Percentiles rank a stretch among this genome's conserved stretches.
Evolutionary conservation across 2,329 filamentous ascomycete species (phyloP).

Genomic region (Neopestalotiopsis sp.): DNA sequence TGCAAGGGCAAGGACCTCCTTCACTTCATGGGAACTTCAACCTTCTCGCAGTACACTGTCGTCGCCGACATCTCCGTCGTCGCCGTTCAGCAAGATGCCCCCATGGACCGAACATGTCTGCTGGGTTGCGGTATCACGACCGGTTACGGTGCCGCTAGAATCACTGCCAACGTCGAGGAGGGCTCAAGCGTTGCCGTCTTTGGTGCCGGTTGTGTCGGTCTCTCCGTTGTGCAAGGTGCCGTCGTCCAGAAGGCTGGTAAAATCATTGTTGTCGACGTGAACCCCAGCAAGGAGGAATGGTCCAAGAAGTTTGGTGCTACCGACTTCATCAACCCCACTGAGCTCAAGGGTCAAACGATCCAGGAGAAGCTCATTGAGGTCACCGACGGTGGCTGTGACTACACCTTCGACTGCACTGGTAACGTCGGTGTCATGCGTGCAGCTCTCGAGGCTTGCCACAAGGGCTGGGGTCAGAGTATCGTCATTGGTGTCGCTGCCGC

Average conservation of each 20-base stretch:
- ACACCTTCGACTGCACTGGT: slow-evolving; percentile 98
- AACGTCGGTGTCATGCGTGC: slow-evolving; percentile 93
- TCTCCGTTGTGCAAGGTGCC: slow-evolving; percentile 93
- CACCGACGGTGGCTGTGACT: slow-evolving; percentile 97
- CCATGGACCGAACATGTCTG: slow-evolving; percentile 95
- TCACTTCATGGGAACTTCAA: slow-evolving; percentile 99
- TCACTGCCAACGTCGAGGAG: slow-evolving; percentile 90
- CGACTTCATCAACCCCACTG: slow-evolving; percentile 92
- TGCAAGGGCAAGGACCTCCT: slow-evolving; percentile 94
- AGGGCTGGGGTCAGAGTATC: slow-evolving; percentile 98
- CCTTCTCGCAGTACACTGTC: slow-evolving; percentile 98
- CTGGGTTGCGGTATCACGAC: slow-evolving; percentile 98
- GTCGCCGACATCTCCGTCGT: slow-evolving; percentile 98
- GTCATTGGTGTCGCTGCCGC: slow-evolving; percentile 97
- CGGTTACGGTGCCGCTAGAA: slow-evolving; percentile 92
- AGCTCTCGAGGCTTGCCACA: slow-evolving; percentile 96
- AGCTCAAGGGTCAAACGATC: slow-evolving; percentile 78
- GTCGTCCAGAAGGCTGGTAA: slow-evolving; percentile 80
- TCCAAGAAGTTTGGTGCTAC: slow-evolving; percentile 93
- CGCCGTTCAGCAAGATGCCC: slow-evolving; percentile 85
- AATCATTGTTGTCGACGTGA: slow-evolving; percentile 79
- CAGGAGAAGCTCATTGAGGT: slow-evolving; percentile 94
- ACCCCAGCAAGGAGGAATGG: slow-evolving; percentile 91
- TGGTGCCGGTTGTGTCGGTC: slow-evolving; percentile 92
- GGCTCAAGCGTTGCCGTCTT: slow-evolving; percentile 91